These are phyloP conservation scores for Alternaria sp. DNA, from an alignment of 2,329 filamentous ascomycete genomes.

Conservation along the genomic window DNA sequence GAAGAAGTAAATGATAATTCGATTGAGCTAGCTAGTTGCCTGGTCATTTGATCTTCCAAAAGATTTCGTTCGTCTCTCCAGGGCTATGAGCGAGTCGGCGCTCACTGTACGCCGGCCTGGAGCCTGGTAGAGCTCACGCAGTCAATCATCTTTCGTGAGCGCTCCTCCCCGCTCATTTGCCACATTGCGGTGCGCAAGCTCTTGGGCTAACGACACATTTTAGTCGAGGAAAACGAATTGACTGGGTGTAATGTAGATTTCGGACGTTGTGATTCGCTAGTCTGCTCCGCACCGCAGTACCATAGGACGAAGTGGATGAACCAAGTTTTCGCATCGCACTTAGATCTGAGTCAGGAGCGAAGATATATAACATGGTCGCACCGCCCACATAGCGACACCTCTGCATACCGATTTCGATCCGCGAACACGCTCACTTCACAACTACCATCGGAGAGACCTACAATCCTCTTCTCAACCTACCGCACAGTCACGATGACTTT, in stretches of 20 bases:
- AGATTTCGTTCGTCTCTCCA: neutral
- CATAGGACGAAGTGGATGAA: neutral
- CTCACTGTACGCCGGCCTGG: neutral
- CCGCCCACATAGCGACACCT: neutral
- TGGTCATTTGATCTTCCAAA: accelerated
- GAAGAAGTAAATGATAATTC: neutral
- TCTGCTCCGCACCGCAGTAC: neutral
- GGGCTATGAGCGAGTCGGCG: neutral
- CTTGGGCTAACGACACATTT: neutral
- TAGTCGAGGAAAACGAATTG: neutral
- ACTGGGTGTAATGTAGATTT: neutral
- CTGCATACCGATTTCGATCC: neutral
- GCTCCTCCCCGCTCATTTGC: neutral
- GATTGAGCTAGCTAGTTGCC: neutral
- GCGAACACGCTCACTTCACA: neutral
- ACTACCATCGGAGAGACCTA: neutral
- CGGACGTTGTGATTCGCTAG: neutral
- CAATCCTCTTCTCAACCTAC: neutral
- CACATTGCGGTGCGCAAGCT: neutral
- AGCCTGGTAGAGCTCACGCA: neutral
- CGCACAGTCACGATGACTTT: neutral
- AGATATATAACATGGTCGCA: neutral
- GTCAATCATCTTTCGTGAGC: neutral
- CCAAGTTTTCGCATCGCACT: neutral
- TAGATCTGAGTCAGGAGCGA: neutral